These are phyloP conservation scores for Morella rubra DNA, from an alignment of 306 rosid species.

Conservation along the genomic window DNA sequence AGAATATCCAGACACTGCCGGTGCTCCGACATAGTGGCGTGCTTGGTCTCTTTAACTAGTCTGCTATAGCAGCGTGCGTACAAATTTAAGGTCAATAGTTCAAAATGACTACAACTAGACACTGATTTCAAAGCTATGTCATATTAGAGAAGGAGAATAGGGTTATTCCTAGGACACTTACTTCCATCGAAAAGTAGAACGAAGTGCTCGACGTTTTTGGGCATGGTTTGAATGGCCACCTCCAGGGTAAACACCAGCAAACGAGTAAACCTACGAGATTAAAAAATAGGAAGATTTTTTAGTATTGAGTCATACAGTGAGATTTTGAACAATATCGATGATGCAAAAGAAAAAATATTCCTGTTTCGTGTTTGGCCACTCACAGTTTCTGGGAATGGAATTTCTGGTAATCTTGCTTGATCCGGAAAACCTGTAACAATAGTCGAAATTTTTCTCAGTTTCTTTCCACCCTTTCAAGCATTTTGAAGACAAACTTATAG, in stretches of 20 bases:
- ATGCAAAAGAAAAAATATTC: background rate
- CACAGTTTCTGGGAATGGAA: conserved; percentile 90
- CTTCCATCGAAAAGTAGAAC: conserved; percentile 91
- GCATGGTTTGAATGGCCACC: conserved; percentile 86
- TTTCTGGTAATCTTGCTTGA: conserved; percentile 91
- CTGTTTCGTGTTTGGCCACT: conserved; percentile 37
- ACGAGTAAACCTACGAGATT: conserved; percentile 68
- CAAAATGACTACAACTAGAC: background rate
- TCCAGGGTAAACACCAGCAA: conserved; percentile 86
- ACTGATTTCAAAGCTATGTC: background rate
- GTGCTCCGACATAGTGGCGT: conserved; percentile 39
- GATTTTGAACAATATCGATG: background rate
- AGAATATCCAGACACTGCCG: conserved; percentile 29
- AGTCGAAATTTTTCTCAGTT: background rate
- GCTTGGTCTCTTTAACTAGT: conserved; percentile 26
- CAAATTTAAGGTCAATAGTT: background rate
- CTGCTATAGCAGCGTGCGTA: background rate
- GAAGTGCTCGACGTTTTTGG: conserved; percentile 75
- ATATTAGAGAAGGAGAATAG: conserved; percentile 5
- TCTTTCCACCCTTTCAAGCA: background rate
- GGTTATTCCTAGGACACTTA: conserved; percentile 41
- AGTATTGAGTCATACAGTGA: background rate
- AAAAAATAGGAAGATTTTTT: background rate
- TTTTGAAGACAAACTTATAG: background rate
- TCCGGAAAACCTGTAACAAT: conserved; percentile 66